These are phyloP conservation scores for Raddia guianensis DNA, from an alignment of 176 grass and related monocot species.

Conservation along the genomic window DNA sequence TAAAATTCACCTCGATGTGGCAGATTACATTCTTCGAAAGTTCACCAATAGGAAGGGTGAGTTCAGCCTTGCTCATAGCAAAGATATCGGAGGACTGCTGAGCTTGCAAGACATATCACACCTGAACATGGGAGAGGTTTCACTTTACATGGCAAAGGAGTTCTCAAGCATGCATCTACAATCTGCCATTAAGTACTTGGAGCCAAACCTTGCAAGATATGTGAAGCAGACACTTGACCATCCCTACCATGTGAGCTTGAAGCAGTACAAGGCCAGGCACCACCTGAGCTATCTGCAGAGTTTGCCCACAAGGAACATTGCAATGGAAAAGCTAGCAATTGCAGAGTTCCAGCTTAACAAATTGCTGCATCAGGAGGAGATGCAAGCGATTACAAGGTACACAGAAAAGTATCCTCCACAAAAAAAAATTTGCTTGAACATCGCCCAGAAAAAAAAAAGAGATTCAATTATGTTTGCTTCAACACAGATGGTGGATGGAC, in stretches of 20 bases:
- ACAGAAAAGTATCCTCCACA: neutral
- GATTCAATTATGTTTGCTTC: neutral
- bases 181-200: conserved; percentile 16
- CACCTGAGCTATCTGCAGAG: conserved; percentile 45
- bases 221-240: conserved; percentile 57
- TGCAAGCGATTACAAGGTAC: conserved; percentile 47
- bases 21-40: conserved; percentile 43
- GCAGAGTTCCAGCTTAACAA: conserved; percentile 56
- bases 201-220: conserved; percentile 32
- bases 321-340: conserved; percentile 49
- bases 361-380: conserved; percentile 50
- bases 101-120: conserved; percentile 67
- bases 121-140: conserved; percentile 51
- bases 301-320: neutral
- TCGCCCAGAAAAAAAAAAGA: neutral
- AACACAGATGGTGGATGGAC: conserved; percentile 62
- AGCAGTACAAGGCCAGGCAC: conserved; percentile 59
- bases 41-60: conserved; percentile 39
- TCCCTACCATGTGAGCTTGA: conserved; percentile 63
- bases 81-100: conserved; percentile 55
- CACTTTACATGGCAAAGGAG: conserved; percentile 55
- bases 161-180: conserved; percentile 54
- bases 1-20: neutral
- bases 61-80: conserved; percentile 37
- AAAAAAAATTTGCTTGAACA: neutral